A percentile compares a stretch with the other conserved stretches of the same genome.
These are phyloP conservation scores for Sporisorium sorghi DNA, from an alignment of 1,284 basidiomycete species.

Conservation along the genomic window DNA sequence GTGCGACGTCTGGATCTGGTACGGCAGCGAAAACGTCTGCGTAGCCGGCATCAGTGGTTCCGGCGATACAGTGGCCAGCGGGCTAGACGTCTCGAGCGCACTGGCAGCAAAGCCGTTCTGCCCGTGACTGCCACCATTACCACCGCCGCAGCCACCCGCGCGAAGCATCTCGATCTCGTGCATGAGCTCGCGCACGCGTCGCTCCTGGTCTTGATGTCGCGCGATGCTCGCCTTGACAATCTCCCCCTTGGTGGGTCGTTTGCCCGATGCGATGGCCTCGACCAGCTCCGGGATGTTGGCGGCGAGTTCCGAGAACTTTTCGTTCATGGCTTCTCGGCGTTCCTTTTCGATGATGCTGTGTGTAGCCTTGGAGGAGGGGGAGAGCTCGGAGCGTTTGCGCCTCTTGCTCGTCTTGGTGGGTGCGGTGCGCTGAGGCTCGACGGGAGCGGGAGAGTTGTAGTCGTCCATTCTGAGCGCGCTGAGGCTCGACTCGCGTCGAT, in stretches of 20 bases:
- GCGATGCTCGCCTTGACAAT: constrained; percentile 53
- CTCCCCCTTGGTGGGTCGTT: constrained; percentile 51
- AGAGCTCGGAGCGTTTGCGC: constrained; percentile 45
- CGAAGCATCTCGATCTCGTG: constrained; percentile 39
- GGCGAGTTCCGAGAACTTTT: constrained; percentile 48
- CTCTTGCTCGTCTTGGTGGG: constrained; percentile 40
- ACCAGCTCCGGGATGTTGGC: constrained; percentile 47
- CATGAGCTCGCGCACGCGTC: constrained; percentile 36
- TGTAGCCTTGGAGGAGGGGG: constrained; percentile 45
- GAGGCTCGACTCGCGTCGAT: constrained; percentile 29
- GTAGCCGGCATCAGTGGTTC: constrained; percentile 21
- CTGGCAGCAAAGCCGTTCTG: constrained; percentile 5
- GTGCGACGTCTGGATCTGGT: constrained; percentile 39
- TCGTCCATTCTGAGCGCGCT: constrained; percentile 24
- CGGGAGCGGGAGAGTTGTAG: constrained; percentile 10
- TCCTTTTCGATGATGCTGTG: constrained; percentile 56
- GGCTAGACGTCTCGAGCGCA: constrained; percentile 21
- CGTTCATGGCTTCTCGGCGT: constrained; percentile 51
- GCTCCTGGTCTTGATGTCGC: constrained; percentile 46
- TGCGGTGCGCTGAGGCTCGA: constrained; percentile 1
- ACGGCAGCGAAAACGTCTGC: constrained; percentile 22
- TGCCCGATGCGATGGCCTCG: constrained; percentile 38
- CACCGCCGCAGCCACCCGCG: constrained; percentile 5
- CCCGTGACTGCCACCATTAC: too few relatives aligned
- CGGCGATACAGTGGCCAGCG: constrained; percentile 1